Conservation (phyloP, 2,329 filamentous ascomycete species). For the Paramyrothecium roridum region DNA sequence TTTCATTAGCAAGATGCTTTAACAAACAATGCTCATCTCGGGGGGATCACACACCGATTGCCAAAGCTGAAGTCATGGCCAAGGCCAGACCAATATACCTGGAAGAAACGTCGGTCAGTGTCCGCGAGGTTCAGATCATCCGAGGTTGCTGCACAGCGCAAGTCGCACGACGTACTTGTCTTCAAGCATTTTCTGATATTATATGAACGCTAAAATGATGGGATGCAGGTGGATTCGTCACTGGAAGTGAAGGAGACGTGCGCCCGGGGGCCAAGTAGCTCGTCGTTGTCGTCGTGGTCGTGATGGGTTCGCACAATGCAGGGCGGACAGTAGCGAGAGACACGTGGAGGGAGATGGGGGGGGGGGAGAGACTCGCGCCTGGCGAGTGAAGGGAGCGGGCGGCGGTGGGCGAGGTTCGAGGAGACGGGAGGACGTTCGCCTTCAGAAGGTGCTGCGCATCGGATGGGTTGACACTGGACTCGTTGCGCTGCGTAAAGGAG, state of each 20-base stretch:
- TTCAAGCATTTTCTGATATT: constrained; percentile 27
- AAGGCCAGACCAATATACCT: constrained; percentile 76
- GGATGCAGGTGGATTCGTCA: constrained; percentile 3
- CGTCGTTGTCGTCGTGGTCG: neutral
- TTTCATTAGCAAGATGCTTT: constrained; percentile 17
- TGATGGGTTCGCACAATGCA: neutral
- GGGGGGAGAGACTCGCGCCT: neutral
- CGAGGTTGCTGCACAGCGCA: neutral
- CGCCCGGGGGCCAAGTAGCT: neutral
- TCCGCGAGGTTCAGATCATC: neutral
- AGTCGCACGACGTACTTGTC: constrained; percentile 31
- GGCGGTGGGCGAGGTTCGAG: neutral
- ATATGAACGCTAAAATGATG: constrained; percentile 4
- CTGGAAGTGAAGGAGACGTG: constrained; percentile 6
- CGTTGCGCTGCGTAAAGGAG: no score
- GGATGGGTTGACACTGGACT: no score
- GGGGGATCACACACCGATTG: constrained; percentile 59
- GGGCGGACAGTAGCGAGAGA: neutral
- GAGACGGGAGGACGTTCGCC: no score
- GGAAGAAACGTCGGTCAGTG: constrained; percentile 11
- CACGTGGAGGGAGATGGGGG: neutral
- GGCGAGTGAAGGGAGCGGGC: neutral
- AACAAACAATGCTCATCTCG: neutral
- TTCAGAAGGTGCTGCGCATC: no score
- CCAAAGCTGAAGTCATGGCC: constrained; percentile 71